phyloP scores from a whole-genome alignment of 345 rosid genomes.

The Euphorbia pulcherrima region DNA sequence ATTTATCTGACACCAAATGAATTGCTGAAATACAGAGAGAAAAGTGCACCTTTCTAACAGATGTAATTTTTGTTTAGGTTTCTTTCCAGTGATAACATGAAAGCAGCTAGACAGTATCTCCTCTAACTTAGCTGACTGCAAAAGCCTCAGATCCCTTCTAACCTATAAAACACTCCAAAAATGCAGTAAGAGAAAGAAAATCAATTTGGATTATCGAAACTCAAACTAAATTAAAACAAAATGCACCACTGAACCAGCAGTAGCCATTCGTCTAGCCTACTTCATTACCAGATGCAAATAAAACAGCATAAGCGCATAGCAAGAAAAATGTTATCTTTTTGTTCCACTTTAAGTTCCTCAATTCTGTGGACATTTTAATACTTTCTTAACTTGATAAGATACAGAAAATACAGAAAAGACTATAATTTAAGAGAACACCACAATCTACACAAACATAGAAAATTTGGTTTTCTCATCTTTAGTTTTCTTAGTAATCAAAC shows the following conservation, averaged over 20 bases:
- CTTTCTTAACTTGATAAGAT: not conserved
- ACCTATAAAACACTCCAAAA: slow-evolving; percentile 38
- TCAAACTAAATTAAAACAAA: not conserved
- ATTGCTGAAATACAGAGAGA: not conserved
- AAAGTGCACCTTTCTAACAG: slow-evolving; percentile 66
- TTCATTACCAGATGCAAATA: not conserved
- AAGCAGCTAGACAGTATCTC: slow-evolving; percentile 63
- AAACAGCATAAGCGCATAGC: not conserved
- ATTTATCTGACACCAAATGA: not conserved
- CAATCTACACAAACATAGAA: not conserved
- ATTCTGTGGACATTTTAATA: not conserved
- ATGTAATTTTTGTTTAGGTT: slow-evolving; percentile 62
- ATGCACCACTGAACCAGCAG: not conserved
- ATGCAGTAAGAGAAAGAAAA: not conserved
- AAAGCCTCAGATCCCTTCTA: slow-evolving; percentile 77
- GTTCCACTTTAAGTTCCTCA: not conserved
- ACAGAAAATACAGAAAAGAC: not conserved
- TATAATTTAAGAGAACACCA: not conserved
- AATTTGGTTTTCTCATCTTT: not conserved
- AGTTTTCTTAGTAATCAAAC: slow-evolving; percentile 2
- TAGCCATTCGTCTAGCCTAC: not conserved
- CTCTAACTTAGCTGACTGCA: slow-evolving; percentile 59
- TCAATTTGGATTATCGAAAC: not conserved
- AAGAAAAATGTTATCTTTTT: not conserved
- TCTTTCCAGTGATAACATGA: slow-evolving; percentile 51